Base-by-base conservation (phyloP, 441 rosid species). In the Erodium trifolium region DNA sequence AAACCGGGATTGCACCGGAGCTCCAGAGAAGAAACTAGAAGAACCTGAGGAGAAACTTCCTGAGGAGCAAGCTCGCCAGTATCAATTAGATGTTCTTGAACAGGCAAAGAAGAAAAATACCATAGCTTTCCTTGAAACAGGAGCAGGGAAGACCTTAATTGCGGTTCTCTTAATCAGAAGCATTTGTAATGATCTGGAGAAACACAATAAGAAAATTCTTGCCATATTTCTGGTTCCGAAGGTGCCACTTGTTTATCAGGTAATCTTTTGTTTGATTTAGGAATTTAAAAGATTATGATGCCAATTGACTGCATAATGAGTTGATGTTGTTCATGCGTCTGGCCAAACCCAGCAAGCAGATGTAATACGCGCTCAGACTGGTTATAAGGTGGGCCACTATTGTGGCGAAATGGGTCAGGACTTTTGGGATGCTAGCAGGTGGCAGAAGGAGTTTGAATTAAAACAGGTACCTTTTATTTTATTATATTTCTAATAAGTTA, bases 341-440 rank as follows among this genome's bases (percentile, higher is more conserved):
- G 64, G 70, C 71, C 57, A 70, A 74, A 77, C 79, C 69, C 87
- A 92, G 99, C 99, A 95, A 95, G 96, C 98, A 13, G 99, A 90
- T 80, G 99, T 95, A 71, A 90, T 95, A 29, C 93, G 92, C 0
- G 95, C 90, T 47, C 83, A 83, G 63, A 92, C 98, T 60, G 76
- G 84, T 78, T 87, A 67, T 67, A 84, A 84, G 81, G 98, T 95
- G 16, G 99, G 99, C 8, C 93, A 88, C 71, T 95, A 89, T 75
- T 95, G 99, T 78, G 99, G 99, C 73, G 98, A 95, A 78, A 95
- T 95, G 98, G 99, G 98, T 49, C 99, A 92, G 80, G 98, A 95
- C 73, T 95, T 92, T 70, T 95, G 99, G 98, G 99, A 95, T 84
- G 75, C 92, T 67, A 83, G 94, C 66, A 86, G 97, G 78, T 95